Evolutionary conservation across 1,284 basidiomycete species (phyloP), one percentile per base, ranked within the genome.

Genomic region (Apiotrichum gamsii): DNA sequence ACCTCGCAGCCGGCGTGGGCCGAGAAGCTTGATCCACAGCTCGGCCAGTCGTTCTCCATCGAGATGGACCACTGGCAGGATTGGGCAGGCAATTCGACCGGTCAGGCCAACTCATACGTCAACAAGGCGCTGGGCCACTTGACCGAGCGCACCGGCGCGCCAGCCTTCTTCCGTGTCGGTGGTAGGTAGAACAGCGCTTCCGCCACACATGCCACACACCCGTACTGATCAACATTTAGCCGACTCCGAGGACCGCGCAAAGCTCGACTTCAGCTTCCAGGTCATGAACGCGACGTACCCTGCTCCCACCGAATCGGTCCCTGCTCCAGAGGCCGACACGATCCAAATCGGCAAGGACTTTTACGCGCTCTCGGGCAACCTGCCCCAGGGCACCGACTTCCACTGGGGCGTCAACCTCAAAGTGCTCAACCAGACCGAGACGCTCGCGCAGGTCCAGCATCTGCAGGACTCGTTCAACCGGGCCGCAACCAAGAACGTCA

Each of bases 391-490:
- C 9, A 62, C 60, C 5, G 3, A 76, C 74, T 56, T 80, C 83
- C 53, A 80, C 75, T 85, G 80, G 80, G 84, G 82, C n/a, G 73
- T 85, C 45, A 84, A 84, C 62, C 66, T 84, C 19, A 42, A 42
- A 31, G 58, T 70, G 25, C 69, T 77, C 48, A 83, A 84, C 57
- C 49, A 79, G 45, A 81, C 79, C 28, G 77, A 80, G 34, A 78
- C 77, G 0, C 75, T 77, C 39, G 75, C 81, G n/a, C 77, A 83
- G 68, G 77, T 79, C 0, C 69, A 73, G 45, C 77, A 80, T 0
- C 77, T 85, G 49, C 25, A 39, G 10, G 53, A 54, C 10, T 46
- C 49, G 16, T 61, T 57, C 39, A 13, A 74, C 74, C 43, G 31
- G 15, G 8, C 13, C 21, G 16, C 31, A 21, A 11, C 21, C 16